phyloP scores from a whole-genome alignment of 495 filamentous ascomycete species.

The Podospora appendiculata region DNA sequence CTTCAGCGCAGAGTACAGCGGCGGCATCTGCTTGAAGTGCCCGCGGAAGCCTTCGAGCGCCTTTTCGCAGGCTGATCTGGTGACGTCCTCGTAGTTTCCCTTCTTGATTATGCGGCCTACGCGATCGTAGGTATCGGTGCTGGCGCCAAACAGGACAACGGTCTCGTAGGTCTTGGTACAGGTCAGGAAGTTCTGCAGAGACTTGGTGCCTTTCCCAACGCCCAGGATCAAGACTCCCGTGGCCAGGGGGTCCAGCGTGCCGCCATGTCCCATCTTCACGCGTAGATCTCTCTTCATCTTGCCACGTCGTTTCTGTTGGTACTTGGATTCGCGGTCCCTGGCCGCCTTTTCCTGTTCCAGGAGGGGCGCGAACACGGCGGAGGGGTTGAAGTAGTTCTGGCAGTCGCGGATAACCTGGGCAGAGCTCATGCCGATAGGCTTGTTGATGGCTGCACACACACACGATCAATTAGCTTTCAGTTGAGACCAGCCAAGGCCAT shows the following conservation, averaged over 20 bases:
- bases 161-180: constrained; percentile 94
- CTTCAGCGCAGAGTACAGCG: constrained; percentile 83
- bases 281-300: constrained; percentile 46
- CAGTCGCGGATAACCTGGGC: constrained; percentile 82
- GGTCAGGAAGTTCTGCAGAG: constrained; percentile 62
- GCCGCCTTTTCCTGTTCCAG: constrained; percentile 48
- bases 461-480: neutral
- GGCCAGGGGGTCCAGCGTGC: constrained; percentile 89
- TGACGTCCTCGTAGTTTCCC: constrained; percentile 69
- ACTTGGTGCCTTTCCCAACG: constrained; percentile 82
- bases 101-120: constrained; percentile 72
- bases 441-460: constrained; percentile 67
- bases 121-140: constrained; percentile 86
- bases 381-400: constrained; percentile 75
- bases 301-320: constrained; percentile 47
- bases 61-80: constrained; percentile 67
- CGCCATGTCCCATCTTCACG: constrained; percentile 94
- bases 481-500: neutral
- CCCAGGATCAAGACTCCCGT: constrained; percentile 87
- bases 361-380: constrained; percentile 66
- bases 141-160: constrained; percentile 80
- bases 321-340: constrained; percentile 44
- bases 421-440: constrained; percentile 76
- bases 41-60: constrained; percentile 71
- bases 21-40: constrained; percentile 83